A percentile compares a stretch with the other conserved stretches of the same genome.
Conservation (phyloP, 2,329 filamentous ascomycete genomes). For the Phaeosphaeria sp. region DNA sequence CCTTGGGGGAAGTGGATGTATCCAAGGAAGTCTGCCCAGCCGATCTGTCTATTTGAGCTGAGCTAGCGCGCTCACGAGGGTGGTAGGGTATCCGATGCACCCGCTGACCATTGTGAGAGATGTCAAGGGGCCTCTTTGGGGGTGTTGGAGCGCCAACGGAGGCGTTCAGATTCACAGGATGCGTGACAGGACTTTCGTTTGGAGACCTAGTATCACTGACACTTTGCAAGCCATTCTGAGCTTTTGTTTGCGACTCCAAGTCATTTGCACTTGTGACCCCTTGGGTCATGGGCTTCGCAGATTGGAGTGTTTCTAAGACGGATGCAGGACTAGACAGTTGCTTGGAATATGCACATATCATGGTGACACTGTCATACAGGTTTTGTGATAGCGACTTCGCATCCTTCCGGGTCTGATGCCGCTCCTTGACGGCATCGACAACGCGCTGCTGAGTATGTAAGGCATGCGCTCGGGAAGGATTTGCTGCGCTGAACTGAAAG, state of each 20-base stretch:
- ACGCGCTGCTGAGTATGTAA: conserved; percentile 8
- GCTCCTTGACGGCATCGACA: conserved; percentile 24
- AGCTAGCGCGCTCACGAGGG: conserved; percentile 10
- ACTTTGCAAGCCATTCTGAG: not conserved
- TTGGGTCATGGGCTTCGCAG: conserved; percentile 1
- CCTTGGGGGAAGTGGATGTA: conserved; percentile 14
- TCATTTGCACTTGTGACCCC: not conserved
- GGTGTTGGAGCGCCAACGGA: conserved; percentile 6
- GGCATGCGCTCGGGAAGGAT: not conserved
- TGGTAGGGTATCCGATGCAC: conserved; percentile 39
- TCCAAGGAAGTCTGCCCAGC: conserved; percentile 3
- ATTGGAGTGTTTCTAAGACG: conserved; percentile 31
- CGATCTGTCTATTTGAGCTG: conserved; percentile 6
- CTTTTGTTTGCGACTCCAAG: not conserved
- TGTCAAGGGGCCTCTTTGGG: conserved; percentile 12
- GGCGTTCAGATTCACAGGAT: conserved; percentile 11
- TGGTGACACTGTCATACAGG: conserved; percentile 53
- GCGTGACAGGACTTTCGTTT: conserved; percentile 16
- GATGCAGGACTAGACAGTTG: conserved; percentile 33
- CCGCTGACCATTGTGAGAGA: conserved; percentile 31
- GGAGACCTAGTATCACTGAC: not conserved
- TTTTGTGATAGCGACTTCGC: conserved; percentile 68
- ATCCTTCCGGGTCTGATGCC: conserved; percentile 56
- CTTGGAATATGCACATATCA: conserved; percentile 44
- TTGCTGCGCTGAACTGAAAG: not conserved